These are phyloP conservation scores for Grigorovia jiainica DNA, from an alignment of 805 yeast species.

Conservation along the genomic window DNA sequence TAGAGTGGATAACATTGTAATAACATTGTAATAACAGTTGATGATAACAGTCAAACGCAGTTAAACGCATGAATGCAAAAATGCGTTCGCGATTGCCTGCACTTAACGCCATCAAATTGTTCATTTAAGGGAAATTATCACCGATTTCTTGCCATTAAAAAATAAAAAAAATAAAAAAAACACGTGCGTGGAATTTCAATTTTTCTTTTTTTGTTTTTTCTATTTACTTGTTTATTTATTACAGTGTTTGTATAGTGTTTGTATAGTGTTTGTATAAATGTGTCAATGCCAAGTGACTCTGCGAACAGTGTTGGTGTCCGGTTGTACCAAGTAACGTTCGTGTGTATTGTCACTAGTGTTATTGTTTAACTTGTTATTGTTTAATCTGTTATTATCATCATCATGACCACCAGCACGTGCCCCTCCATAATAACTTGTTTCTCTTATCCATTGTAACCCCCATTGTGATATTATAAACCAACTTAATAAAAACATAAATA, in stretches of 20 bases:
- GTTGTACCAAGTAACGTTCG: background rate
- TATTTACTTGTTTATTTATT: too few relatives aligned
- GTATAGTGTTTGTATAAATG: too few relatives aligned
- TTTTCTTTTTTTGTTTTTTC: too few relatives aligned
- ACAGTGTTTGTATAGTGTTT: too few relatives aligned
- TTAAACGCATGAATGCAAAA: background rate
- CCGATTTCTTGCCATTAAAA: background rate
- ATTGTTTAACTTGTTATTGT: background rate
- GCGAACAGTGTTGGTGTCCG: background rate
- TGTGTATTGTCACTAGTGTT: too few relatives aligned
- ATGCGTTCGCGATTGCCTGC: background rate
- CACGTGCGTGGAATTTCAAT: too few relatives aligned
- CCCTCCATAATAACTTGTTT: slow-evolving; percentile 32
- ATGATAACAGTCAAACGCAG: background rate
- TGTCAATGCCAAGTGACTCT: background rate
- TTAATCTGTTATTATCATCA: background rate
- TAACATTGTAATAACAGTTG: background rate
- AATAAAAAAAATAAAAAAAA: too few relatives aligned
- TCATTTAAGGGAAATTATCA: background rate
- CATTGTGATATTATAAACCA: slow-evolving; percentile 53
- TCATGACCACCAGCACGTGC: too few relatives aligned
- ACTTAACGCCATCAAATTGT: too few relatives aligned
- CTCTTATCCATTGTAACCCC: slow-evolving; percentile 57
- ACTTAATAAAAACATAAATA: slow-evolving; percentile 32
- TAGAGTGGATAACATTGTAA: background rate